Conservation (phyloP, 768 basidiomycete genomes). For the Boletus patriciae region DNA sequence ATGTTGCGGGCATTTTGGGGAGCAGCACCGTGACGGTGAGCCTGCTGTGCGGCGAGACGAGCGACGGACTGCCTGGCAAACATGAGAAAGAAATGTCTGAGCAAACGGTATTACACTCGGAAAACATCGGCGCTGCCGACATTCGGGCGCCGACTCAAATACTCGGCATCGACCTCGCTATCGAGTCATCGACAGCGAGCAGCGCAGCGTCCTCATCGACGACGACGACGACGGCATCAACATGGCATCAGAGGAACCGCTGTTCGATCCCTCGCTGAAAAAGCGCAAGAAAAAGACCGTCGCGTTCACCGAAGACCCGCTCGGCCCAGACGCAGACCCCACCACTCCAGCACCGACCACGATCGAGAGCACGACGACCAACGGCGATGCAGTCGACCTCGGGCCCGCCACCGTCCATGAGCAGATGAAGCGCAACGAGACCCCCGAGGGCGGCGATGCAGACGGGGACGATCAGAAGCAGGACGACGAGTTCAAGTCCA, state of each 20-base stretch:
- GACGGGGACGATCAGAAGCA: constrained; percentile 49
- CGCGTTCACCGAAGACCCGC: constrained; percentile 80
- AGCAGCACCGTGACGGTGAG: constrained; percentile 38
- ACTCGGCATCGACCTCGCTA: constrained; percentile 25
- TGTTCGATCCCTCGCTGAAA: constrained; percentile 83
- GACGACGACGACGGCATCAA: constrained; percentile 15
- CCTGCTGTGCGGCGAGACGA: constrained; percentile 43
- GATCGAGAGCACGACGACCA: constrained; percentile 67
- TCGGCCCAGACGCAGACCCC: constrained; percentile 80
- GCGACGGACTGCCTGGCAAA: constrained; percentile 50
- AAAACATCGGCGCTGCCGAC: constrained; percentile 37
- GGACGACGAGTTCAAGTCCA: constrained; percentile 75
- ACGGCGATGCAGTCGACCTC: constrained; percentile 73
- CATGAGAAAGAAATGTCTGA: constrained; percentile 33
- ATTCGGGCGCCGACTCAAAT: constrained; percentile 25
- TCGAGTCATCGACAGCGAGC: constrained; percentile 8
- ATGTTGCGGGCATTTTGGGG: constrained; percentile 71
- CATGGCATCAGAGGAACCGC: constrained; percentile 69
- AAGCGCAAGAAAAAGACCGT: constrained; percentile 88
- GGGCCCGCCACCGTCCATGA: constrained; percentile 76
- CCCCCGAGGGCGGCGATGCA: constrained; percentile 36
- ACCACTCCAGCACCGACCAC: constrained; percentile 73
- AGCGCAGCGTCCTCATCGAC: constrained; percentile 16
- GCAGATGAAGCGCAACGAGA: constrained; percentile 57
- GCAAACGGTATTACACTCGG: constrained; percentile 17